Base-by-base conservation (phyloP, 495 filamentous ascomycete genomes). In the Aspergillus sclerotiicarbonarius region DNA sequence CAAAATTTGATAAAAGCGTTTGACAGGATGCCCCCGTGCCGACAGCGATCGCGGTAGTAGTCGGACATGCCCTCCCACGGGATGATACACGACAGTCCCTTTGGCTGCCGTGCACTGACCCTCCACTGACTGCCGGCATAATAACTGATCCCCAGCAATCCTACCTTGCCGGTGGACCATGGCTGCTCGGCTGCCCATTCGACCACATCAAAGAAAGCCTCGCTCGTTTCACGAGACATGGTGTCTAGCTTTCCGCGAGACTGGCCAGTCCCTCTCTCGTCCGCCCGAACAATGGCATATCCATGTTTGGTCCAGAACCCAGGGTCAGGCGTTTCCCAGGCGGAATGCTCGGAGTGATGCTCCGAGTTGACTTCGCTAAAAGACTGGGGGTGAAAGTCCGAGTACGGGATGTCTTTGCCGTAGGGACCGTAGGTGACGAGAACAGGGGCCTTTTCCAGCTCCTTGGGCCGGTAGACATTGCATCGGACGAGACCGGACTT, bases 1-100 rank as follows among this genome's bases (percentile, higher is more conserved):
- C 84, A 87, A 56, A 84, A 81, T 35, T 75, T 68, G 60, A 88
- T 85, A 65, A 87, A 88, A 2, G 67, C 68, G 62, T 87, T 82
- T 0, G 81, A 84, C 29, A 86, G 67, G 43, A 90, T 87, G 1
- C 86, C 87, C 3, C 87, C 87, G 56, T 88, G 86, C 4, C 83
- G 64, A 51, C 80, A 85, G 3, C 81, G 72, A 55, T 87, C 84
- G 0, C 84, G 78, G 62, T 87, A 88, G 54, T 84, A 86, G 57
- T 88, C 84, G 0, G 79, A 82, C 82, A 87, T 85, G n/a, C 85
- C 85, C 62, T 88, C 85, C 85, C 85, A 88, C 0, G 85, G 84
- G 10, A 87, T 75, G 12, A 87, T 87, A 41, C 77, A 79, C 0
- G 80, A 67, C 19, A 88, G 59, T 4, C 84, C 84, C 66, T 81